Percentiles rank a stretch among this genome's conserved stretches.
Evolutionary conservation across 2,329 filamentous ascomycete species (phyloP).

Genomic region (Calonectria leucothoes): DNA sequence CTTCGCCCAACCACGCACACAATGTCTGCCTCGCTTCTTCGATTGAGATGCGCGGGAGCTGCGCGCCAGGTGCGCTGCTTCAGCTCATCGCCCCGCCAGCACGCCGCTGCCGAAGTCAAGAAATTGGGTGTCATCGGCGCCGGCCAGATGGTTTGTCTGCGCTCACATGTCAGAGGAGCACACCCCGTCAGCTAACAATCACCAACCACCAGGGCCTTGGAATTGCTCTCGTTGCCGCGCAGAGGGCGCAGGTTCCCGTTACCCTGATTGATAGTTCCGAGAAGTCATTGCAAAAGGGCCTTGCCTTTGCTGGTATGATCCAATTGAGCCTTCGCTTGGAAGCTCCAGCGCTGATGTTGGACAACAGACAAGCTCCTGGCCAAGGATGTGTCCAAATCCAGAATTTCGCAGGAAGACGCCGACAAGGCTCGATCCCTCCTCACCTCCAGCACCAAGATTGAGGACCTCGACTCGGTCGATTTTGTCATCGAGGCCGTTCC

Average conservation of each 20-base stretch:
- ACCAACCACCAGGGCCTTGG: constrained; percentile 78
- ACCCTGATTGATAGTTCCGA: constrained; percentile 87
- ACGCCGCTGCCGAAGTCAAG: constrained; percentile 78
- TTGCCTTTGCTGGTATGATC: constrained; percentile 84
- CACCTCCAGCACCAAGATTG: constrained; percentile 76
- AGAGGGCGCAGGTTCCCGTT: constrained; percentile 85
- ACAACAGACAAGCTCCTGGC: constrained; percentile 85
- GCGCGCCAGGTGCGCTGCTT: constrained; percentile 67
- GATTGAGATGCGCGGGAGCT: constrained; percentile 49
- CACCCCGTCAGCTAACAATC: constrained; percentile 26
- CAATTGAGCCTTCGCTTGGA: not conserved
- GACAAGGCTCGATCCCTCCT: constrained; percentile 78
- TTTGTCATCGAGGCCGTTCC: constrained; percentile 98
- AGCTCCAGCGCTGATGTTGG: constrained; percentile 21
- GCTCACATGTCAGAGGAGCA: constrained; percentile 50
- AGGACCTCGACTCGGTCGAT: constrained; percentile 84
- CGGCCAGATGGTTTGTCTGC: constrained; percentile 85
- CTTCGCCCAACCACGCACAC: constrained; percentile 19
- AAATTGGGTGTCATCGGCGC: constrained; percentile 92
- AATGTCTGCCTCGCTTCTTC: constrained; percentile 56
- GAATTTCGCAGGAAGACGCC: constrained; percentile 85
- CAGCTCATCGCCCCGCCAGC: constrained; percentile 72
- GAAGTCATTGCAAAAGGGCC: constrained; percentile 86
- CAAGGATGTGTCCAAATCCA: constrained; percentile 91
- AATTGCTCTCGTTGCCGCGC: constrained; percentile 93